Base-by-base conservation (phyloP, 2,329 filamentous ascomycete species). In the Podosphaera aphanis region DNA sequence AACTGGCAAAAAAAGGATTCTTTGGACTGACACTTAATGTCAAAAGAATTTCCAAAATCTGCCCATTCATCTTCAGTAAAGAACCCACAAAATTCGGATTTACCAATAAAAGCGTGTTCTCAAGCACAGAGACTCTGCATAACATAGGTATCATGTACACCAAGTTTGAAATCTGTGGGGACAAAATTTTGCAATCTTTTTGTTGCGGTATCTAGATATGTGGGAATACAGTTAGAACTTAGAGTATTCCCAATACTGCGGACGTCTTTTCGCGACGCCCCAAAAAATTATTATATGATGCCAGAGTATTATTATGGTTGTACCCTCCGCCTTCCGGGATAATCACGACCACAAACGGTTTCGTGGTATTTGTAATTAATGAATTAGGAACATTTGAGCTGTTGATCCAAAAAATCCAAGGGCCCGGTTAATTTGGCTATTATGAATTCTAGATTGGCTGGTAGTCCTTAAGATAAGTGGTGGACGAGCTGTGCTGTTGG, bases 41-140 rank as follows among this genome's bases (percentile, higher is more conserved):
- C 70, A 7, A 71, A 56, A 2, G 64, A 66, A 49, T 66, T 66
- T 47, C 69, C 69, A 52, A 69, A 73, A n/a, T 66, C 67, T 18
- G 61, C 57, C 70, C 69, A 73, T 53, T 73, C 70, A 43, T 68
- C 63, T 39, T 63, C 60, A 1, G 69, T 72, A 57, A 73, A 73
- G 21, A 72, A 61, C 16, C 54, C 50, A 57, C 70, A 73, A 57
- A 72, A 73, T 25, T 66, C 61, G 3, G 66, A 70, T 46, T 56
- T 57, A 18, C 67, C 66, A 15, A 72, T 61, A 50, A 65, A 69
- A 33, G 60, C 65, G 40, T 59, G 60, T 54, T 74, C 70, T 51
- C 73, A 74, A 2, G 67, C 65, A 50, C 70, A 74, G 44, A 71
- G 61, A 49, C 63, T 70, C 53, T 65, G 63, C 63, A 68, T 65